Base-by-base conservation (phyloP, 805 yeast genomes). In the Yueomyces sinensis region DNA sequence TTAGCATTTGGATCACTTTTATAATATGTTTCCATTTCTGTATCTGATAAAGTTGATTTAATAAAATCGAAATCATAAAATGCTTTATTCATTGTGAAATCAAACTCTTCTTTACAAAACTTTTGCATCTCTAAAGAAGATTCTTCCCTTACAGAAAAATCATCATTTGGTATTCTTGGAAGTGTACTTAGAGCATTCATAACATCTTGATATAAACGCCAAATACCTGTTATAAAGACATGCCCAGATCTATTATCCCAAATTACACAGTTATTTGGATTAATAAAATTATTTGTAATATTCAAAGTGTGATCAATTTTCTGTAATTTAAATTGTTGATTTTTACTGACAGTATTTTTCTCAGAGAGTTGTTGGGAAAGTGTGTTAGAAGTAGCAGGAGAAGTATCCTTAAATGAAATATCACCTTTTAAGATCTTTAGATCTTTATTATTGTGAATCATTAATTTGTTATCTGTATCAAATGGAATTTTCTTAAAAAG, bases 211-310 rank as follows among this genome's bases (percentile, higher is more conserved):
- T 50, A 56, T 23, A 56, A 41, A 54, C 86, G 82, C 94, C 94
- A 84, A 33, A 84, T 67, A 0, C 94, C 94, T 0, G 95, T 84
- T 33, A 84, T 65, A 47, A 82, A 93, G 9, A 84, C 94, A 51
- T 76, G 77, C 0, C 95, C 94, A 2, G 91, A 75, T 43, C 68
- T 70, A 50, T 78, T 76, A 53, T 81, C 91, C 95, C 95, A 84
- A 41, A 83, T 75, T 36, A 84, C 71, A 72, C 84, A 72, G 45
- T 81, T 79, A 38, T 67, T 72, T 44, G 49, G 49, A 32, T 52
- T 54, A 33, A 55, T 45, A 20, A 52, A 40, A 20, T 41, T 17
- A 5, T 24, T 16, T 13, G 27, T 17, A 9, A 27, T 27, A 15
- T 33, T 39, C 30, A 39, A 25, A 27, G 36, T 40, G 30, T 49